These are phyloP conservation scores for Urtica urens DNA, from an alignment of 306 rosid genomes.

Conservation along the genomic window DNA sequence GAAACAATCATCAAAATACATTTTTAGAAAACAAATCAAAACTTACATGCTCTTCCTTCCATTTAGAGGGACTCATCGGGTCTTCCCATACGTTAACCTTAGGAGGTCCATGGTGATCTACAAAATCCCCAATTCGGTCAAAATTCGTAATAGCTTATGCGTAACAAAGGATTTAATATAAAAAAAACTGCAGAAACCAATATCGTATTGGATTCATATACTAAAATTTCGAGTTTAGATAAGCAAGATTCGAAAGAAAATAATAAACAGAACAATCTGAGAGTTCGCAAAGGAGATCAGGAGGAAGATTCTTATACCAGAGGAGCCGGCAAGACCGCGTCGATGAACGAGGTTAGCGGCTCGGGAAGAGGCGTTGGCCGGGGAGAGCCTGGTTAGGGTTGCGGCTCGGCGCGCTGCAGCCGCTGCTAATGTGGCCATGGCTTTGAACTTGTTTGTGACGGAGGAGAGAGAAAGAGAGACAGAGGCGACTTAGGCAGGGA, in stretches of 20 bases:
- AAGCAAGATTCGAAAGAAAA: no score
- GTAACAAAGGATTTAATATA: background rate
- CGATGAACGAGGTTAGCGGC: conserved; percentile 39
- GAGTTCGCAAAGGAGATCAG: conserved; percentile 14
- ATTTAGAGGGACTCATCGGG: conserved; percentile 82
- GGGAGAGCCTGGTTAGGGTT: conserved; percentile 38
- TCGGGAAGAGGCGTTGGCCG: conserved; percentile 30
- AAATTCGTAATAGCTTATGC: background rate
- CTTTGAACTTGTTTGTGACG: conserved; percentile 11
- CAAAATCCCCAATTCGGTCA: conserved; percentile 14
- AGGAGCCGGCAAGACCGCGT: conserved; percentile 78
- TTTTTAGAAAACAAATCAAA: conserved; percentile 7
- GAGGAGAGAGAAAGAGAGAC: conserved; percentile 7
- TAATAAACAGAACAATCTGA: no score
- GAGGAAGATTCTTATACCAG: conserved; percentile 33
- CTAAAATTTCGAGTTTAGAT: background rate
- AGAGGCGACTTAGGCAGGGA: background rate
- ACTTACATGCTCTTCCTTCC: conserved; percentile 99
- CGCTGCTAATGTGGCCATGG: conserved; percentile 69
- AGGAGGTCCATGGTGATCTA: conserved; percentile 84
- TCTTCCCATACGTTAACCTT: conserved; percentile 68
- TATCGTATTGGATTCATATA: background rate
- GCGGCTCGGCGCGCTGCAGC: conserved; percentile 65
- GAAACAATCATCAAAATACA: background rate
- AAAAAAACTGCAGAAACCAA: background rate